These are phyloP conservation scores for Cercospora zeina DNA, from an alignment of 2,329 filamentous ascomycete genomes.

Conservation along the genomic window DNA sequence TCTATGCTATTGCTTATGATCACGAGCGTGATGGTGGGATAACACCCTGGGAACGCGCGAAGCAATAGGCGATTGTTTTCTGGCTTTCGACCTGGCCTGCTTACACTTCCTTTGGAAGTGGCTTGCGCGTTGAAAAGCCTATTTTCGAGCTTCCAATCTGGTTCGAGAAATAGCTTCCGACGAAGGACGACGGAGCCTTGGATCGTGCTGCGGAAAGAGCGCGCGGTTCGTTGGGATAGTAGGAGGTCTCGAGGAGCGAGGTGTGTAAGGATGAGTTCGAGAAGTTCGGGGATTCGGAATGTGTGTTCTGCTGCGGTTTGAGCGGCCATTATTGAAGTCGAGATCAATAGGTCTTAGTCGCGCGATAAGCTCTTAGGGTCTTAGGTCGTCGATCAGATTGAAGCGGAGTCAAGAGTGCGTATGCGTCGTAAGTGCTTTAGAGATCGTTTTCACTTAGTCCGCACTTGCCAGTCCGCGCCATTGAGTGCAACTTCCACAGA, in stretches of 20 bases:
- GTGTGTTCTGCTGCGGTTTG: constrained; percentile 27
- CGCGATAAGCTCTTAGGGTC: background rate
- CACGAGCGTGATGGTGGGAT: constrained; percentile 40
- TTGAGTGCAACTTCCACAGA: background rate
- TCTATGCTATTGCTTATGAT: constrained; percentile 32
- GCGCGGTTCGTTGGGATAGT: constrained; percentile 38
- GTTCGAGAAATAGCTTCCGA: constrained; percentile 40
- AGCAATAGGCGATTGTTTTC: constrained; percentile 42
- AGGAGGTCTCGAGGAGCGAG: constrained; percentile 40
- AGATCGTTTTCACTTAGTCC: background rate
- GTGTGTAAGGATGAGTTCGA: constrained; percentile 42
- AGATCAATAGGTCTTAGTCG: background rate
- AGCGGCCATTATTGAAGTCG: background rate
- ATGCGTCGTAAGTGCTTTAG: background rate
- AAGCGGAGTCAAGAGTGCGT: background rate
- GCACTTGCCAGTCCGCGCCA: background rate
- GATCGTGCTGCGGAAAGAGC: constrained; percentile 35
- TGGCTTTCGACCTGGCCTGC: constrained; percentile 35
- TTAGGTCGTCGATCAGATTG: background rate
- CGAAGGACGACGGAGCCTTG: constrained; percentile 36
- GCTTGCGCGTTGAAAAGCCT: constrained; percentile 31
- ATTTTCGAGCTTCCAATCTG: constrained; percentile 38
- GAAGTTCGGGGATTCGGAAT: constrained; percentile 43
- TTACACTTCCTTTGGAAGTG: constrained; percentile 12
- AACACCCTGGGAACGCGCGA: constrained; percentile 38